phyloP scores from a whole-genome alignment of 352 stramenopile genomes.

The Globisporangium camurandrum region DNA sequence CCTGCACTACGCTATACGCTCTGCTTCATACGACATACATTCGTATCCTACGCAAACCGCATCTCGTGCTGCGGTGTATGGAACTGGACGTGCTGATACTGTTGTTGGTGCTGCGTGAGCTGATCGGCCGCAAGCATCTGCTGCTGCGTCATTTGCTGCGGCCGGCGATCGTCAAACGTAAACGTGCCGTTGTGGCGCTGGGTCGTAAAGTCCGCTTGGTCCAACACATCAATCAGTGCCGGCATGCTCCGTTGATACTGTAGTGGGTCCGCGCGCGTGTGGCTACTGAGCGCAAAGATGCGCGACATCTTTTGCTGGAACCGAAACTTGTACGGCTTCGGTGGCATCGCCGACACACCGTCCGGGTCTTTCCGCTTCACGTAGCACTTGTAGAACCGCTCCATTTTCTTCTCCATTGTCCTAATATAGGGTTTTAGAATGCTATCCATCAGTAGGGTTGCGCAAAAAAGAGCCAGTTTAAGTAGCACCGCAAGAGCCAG shows the following conservation, averaged over 20 bases:
- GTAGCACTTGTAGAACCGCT: slow-evolving; percentile 87
- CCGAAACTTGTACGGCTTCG: slow-evolving; percentile 87
- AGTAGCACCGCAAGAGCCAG: background rate
- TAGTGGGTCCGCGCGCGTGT: slow-evolving; percentile 53
- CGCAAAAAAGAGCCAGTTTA: background rate
- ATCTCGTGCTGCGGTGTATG: too few relatives aligned
- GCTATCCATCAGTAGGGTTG: background rate
- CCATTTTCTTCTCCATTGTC: slow-evolving; percentile 88
- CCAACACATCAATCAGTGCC: slow-evolving; percentile 71
- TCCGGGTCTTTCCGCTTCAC: slow-evolving; percentile 85
- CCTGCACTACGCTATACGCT: too few relatives aligned
- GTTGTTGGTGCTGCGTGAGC: slow-evolving; percentile 25
- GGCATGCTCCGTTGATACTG: slow-evolving; percentile 71
- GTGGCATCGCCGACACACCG: slow-evolving; percentile 80
- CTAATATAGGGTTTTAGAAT: slow-evolving; percentile 16
- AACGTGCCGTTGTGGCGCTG: slow-evolving; percentile 53
- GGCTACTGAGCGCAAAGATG: slow-evolving; percentile 73
- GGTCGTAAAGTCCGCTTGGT: slow-evolving; percentile 62
- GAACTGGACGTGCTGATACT: slow-evolving; percentile 17
- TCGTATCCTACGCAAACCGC: slow-evolving; percentile 24
- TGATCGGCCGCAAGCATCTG: background rate
- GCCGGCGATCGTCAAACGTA: slow-evolving; percentile 38
- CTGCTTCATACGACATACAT: too few relatives aligned
- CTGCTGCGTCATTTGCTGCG: slow-evolving; percentile 9
- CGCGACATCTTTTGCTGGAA: slow-evolving; percentile 89